phyloP scores from a whole-genome alignment of 805 yeast species.

The Candida methanosorbosa region DNA sequence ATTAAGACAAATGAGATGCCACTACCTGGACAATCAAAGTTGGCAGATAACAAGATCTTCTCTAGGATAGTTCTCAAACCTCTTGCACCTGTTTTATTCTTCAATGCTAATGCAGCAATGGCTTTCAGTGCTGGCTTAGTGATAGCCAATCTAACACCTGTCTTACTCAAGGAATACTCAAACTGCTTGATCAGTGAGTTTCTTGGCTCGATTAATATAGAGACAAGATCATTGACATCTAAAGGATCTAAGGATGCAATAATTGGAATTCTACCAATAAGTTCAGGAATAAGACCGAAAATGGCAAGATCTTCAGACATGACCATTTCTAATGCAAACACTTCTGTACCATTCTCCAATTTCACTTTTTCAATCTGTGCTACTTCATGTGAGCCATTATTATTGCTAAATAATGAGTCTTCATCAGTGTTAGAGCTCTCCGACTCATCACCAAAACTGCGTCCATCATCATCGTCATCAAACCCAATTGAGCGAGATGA shows the following conservation, averaged over 20 bases:
- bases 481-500: slow-evolving; percentile 17
- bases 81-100: slow-evolving; percentile 54
- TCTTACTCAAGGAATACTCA: slow-evolving; percentile 41
- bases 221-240: slow-evolving; percentile 33
- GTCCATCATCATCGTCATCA: slow-evolving; percentile 1
- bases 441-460: slow-evolving; percentile 8
- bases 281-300: slow-evolving; percentile 52
- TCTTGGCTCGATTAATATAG: slow-evolving; percentile 46
- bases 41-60: slow-evolving; percentile 38
- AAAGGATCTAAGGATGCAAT: slow-evolving; percentile 41
- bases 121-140: slow-evolving; percentile 38
- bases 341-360: slow-evolving; percentile 26
- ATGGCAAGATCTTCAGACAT: slow-evolving; percentile 42
- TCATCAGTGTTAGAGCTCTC: background rate
- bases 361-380: slow-evolving; percentile 26
- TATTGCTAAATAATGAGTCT: background rate
- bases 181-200: slow-evolving; percentile 48
- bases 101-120: slow-evolving; percentile 39
- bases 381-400: background rate
- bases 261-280: slow-evolving; percentile 51
- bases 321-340: slow-evolving; percentile 35
- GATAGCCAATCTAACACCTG: slow-evolving; percentile 41
- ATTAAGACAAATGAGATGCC: slow-evolving; percentile 42
- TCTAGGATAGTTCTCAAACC: slow-evolving; percentile 51
- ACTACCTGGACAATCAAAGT: slow-evolving; percentile 54